A percentile compares a stretch with the other conserved stretches of the same genome.
These are phyloP conservation scores for Yamadazyma trypodendri DNA, from an alignment of 1,139 yeast species.

Conservation along the genomic window DNA sequence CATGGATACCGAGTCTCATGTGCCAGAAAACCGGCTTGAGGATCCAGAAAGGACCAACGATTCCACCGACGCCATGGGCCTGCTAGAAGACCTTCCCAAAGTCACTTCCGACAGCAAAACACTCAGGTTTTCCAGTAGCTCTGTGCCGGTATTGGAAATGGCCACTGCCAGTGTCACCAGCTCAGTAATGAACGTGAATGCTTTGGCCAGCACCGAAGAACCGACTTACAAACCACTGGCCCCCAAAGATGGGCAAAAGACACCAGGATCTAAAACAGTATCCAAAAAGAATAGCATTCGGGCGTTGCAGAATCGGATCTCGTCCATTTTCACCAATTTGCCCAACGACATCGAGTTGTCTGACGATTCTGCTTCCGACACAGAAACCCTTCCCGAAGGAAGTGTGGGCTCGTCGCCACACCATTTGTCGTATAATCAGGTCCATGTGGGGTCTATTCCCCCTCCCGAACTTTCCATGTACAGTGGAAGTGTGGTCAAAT, in stretches of 20 bases:
- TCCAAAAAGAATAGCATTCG: slow-evolving; percentile 10
- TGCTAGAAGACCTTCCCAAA: slow-evolving; percentile 21
- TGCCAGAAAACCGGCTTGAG: too few relatives aligned
- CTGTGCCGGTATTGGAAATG: slow-evolving; percentile 16
- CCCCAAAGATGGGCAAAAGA: too few relatives aligned
- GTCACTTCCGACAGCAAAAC: slow-evolving; percentile 35
- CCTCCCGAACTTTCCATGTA: slow-evolving; percentile 26
- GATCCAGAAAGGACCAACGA: too few relatives aligned
- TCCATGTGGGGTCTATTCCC: slow-evolving; percentile 4
- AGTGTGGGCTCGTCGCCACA: slow-evolving; percentile 15
- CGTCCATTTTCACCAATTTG: slow-evolving; percentile 44
- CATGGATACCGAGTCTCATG: too few relatives aligned
- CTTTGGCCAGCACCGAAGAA: slow-evolving; percentile 27
- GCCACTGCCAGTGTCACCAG: slow-evolving; percentile 27
- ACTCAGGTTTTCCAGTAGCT: slow-evolving; percentile 27
- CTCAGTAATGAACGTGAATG: slow-evolving; percentile 35
- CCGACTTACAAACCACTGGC: too few relatives aligned
- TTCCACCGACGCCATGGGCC: too few relatives aligned
- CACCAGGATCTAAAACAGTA: slow-evolving; percentile 2
- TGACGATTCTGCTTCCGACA: slow-evolving; percentile 48
- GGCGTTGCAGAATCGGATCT: slow-evolving; percentile 27
- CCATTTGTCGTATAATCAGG: slow-evolving; percentile 4
- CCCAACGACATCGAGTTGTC: slow-evolving; percentile 51
- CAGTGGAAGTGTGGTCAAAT: slow-evolving; percentile 29
- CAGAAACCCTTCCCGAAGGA: slow-evolving; percentile 28